Percentiles rank a stretch among this genome's conserved stretches.
Conservation (phyloP, 768 basidiomycete genomes). For the Panaeolus papilionaceus region DNA sequence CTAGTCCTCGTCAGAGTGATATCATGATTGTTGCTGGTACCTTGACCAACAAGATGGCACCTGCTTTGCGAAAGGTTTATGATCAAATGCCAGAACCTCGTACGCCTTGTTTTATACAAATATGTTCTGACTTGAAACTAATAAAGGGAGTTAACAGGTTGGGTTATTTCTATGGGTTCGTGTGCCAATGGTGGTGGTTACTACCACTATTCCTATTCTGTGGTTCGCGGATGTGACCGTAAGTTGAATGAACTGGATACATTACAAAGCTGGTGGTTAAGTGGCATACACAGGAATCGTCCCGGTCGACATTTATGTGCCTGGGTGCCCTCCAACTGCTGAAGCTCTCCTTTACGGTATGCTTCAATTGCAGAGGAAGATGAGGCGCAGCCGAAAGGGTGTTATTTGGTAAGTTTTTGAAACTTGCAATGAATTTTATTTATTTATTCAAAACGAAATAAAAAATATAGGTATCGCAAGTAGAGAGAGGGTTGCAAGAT, state of each 20-base stretch:
- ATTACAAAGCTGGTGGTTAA: slow-evolving; percentile 8
- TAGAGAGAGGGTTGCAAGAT: slow-evolving; percentile 30
- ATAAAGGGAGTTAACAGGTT: slow-evolving; percentile 54
- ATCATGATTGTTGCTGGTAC: slow-evolving; percentile 99
- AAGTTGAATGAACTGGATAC: slow-evolving; percentile 34
- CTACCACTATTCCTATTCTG: slow-evolving; percentile 98
- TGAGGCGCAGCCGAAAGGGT: slow-evolving; percentile 86
- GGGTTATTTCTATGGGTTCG: slow-evolving; percentile 99
- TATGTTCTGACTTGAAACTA: slow-evolving; percentile 14
- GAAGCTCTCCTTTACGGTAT: slow-evolving; percentile 97
- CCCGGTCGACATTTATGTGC: slow-evolving; percentile 98
- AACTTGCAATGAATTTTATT: neutral
- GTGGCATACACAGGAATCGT: slow-evolving; percentile 73
- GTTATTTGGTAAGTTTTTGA: slow-evolving; percentile 74
- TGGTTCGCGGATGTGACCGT: slow-evolving; percentile 98
- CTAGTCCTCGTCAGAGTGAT: slow-evolving; percentile 96
- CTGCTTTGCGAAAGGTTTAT: slow-evolving; percentile 94
- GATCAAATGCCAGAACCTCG: slow-evolving; percentile 99
- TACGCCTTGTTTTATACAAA: slow-evolving; percentile 41
- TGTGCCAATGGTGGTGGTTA: slow-evolving; percentile 99
- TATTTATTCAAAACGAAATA: neutral
- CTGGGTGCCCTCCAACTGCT: slow-evolving; percentile 94
- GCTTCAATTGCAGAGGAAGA: slow-evolving; percentile 97
- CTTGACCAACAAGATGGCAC: slow-evolving; percentile 99
- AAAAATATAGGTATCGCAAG: slow-evolving; percentile 59